A percentile compares a stretch with the other conserved stretches of the same genome.
Conservation (phyloP, 306 rosid genomes). For the Rosa persica region DNA sequence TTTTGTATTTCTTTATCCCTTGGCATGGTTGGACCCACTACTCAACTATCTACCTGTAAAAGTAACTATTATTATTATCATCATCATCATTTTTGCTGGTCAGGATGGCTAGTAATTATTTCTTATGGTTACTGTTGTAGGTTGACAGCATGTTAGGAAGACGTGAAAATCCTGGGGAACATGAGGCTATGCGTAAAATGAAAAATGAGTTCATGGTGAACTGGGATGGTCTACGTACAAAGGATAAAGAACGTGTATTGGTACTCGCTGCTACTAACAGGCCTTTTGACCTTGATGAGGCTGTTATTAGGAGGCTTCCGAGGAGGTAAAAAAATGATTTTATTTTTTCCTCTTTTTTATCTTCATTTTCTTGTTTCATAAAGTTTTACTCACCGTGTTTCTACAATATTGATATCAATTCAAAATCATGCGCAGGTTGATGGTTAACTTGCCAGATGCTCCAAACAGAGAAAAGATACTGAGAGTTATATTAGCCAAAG, state of each 20-base stretch:
- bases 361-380: neutral
- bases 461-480: slow-evolving; percentile 79
- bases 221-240: slow-evolving; percentile 98
- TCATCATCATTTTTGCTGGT: neutral
- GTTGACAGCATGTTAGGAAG: slow-evolving; percentile 98
- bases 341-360: neutral
- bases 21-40: neutral
- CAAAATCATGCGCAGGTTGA: slow-evolving; percentile 55
- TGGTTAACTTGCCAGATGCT: slow-evolving; percentile 91
- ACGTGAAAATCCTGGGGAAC: slow-evolving; percentile 96
- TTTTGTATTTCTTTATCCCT: neutral
- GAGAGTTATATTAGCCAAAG: slow-evolving; percentile 78
- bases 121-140: slow-evolving; percentile 41
- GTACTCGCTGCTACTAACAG: slow-evolving; percentile 98
- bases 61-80: neutral
- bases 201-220: slow-evolving; percentile 98
- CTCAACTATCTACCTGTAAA: neutral
- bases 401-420: neutral
- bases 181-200: slow-evolving; percentile 97
- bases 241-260: slow-evolving; percentile 88
- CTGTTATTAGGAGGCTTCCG: slow-evolving; percentile 97
- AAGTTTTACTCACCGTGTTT: neutral
- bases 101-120: neutral
- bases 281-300: slow-evolving; percentile 98
- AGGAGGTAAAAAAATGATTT: slow-evolving; percentile 53